Evolutionary conservation across 1,284 basidiomycete genomes (phyloP).

Genomic region (Phenoliferia sp.): DNA sequence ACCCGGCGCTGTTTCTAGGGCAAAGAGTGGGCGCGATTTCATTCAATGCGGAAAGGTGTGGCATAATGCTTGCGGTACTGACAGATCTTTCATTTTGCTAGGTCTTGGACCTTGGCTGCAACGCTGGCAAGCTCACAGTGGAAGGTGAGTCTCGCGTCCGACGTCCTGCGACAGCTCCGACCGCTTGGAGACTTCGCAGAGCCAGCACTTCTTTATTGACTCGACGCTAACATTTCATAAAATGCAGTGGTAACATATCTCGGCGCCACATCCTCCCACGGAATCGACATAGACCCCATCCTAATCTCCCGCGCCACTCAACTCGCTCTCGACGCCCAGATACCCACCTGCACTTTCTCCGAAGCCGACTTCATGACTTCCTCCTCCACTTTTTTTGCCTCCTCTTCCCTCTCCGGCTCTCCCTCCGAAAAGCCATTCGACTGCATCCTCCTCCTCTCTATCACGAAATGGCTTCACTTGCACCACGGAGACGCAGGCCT

Average conservation of each 20-base stretch:
- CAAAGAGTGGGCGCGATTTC: too few species aligned
- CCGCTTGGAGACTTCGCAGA: background rate
- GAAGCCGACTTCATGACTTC: conserved; percentile 14
- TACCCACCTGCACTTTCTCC: background rate
- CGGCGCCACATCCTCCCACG: conserved; percentile 4
- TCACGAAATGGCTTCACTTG: conserved; percentile 34
- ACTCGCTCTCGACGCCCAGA: background rate
- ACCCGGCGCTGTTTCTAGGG: conserved; percentile 8
- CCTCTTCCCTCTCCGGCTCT: background rate
- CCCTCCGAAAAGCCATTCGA: conserved; percentile 7
- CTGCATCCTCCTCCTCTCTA: conserved; percentile 24
- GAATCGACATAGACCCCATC: conserved; percentile 29
- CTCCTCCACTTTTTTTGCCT: background rate
- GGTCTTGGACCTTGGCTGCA: conserved; percentile 32
- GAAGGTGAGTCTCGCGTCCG: conserved; percentile 13
- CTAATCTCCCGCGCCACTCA: conserved; percentile 16
- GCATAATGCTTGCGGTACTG: too few species aligned
- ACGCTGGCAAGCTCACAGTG: conserved; percentile 29
- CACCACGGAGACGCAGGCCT: conserved; percentile 29
- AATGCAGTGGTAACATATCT: conserved; percentile 2
- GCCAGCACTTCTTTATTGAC: too few species aligned
- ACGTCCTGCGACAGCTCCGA: too few species aligned
- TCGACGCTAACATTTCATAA: too few species aligned
- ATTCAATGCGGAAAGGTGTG: too few species aligned
- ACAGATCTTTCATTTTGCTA: too few species aligned